These are phyloP conservation scores for Komagataella ulmi DNA, from an alignment of 805 yeast species.

Conservation along the genomic window DNA sequence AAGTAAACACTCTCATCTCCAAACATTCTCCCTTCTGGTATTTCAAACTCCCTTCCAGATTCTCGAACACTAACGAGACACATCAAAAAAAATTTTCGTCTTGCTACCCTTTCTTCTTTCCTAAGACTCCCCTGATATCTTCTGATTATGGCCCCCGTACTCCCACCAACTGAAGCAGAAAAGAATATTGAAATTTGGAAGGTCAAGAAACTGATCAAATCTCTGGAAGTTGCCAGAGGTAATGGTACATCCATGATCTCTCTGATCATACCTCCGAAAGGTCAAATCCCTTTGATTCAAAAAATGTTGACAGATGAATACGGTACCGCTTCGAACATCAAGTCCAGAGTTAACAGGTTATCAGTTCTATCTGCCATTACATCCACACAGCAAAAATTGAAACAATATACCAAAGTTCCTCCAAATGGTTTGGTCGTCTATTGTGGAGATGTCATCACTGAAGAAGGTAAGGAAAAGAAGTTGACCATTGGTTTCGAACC, in stretches of 20 bases:
- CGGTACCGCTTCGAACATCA: slow-evolving; percentile 97
- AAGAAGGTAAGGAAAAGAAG: slow-evolving; percentile 95
- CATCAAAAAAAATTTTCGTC: neutral
- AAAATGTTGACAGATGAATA: slow-evolving; percentile 95
- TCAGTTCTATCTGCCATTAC: slow-evolving; percentile 95
- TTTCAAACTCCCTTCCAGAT: neutral
- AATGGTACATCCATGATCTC: slow-evolving; percentile 99
- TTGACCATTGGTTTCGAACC: slow-evolving; percentile 97
- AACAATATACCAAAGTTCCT: slow-evolving; percentile 81
- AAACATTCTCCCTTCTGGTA: neutral
- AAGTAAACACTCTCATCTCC: neutral
- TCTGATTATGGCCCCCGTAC: slow-evolving; percentile 18
- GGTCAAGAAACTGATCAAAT: slow-evolving; percentile 86
- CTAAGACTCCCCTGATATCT: neutral
- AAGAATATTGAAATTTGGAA: slow-evolving; percentile 98
- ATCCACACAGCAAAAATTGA: slow-evolving; percentile 93
- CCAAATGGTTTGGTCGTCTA: slow-evolving; percentile 90
- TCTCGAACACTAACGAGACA: neutral
- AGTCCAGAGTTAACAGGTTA: slow-evolving; percentile 92
- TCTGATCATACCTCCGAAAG: slow-evolving; percentile 87
- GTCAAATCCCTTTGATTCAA: slow-evolving; percentile 78
- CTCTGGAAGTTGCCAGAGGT: slow-evolving; percentile 86
- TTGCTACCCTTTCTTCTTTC: neutral
- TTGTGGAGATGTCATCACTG: slow-evolving; percentile 97
- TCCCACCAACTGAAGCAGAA: slow-evolving; percentile 63